Evolutionary conservation across 148 eudicot genomes (phyloP).

Genomic region (Vaccinium vitisidaea): DNA sequence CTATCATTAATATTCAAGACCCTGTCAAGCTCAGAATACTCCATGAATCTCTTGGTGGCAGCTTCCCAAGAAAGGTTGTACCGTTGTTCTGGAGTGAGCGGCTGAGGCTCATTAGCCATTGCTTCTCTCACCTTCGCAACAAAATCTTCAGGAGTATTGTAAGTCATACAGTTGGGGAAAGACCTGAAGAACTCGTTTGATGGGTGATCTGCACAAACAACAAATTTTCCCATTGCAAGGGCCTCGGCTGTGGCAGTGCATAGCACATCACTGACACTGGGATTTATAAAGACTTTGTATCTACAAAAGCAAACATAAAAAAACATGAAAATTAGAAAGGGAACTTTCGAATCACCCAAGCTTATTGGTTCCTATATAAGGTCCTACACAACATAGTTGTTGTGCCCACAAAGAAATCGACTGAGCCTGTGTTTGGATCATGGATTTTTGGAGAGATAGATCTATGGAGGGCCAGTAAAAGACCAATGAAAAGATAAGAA

Average conservation of each 20-base stretch:
- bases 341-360: not conserved
- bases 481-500: not conserved
- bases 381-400: not conserved
- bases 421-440: not conserved
- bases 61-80: conserved; percentile 97
- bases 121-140: conserved; percentile 78
- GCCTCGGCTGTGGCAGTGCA: conserved; percentile 99
- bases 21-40: conserved; percentile 79
- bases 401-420: not conserved
- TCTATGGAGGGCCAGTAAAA: not conserved
- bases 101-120: conserved; percentile 72
- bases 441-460: not conserved
- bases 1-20: conserved; percentile 34
- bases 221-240: conserved; percentile 98
- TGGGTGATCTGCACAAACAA: conserved; percentile 96
- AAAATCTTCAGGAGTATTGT: conserved; percentile 79
- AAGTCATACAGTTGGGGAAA: conserved; percentile 90
- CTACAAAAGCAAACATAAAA: conserved; percentile 44
- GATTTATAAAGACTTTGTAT: conserved; percentile 91
- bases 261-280: conserved; percentile 93
- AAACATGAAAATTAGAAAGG: not conserved
- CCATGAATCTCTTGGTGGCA: conserved; percentile 86
- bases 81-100: conserved; percentile 76
- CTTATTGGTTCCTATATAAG: not conserved
- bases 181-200: conserved; percentile 90